phyloP scores from a whole-genome alignment of 176 grass and related monocot genomes.

The Neostapfia colusana region DNA sequence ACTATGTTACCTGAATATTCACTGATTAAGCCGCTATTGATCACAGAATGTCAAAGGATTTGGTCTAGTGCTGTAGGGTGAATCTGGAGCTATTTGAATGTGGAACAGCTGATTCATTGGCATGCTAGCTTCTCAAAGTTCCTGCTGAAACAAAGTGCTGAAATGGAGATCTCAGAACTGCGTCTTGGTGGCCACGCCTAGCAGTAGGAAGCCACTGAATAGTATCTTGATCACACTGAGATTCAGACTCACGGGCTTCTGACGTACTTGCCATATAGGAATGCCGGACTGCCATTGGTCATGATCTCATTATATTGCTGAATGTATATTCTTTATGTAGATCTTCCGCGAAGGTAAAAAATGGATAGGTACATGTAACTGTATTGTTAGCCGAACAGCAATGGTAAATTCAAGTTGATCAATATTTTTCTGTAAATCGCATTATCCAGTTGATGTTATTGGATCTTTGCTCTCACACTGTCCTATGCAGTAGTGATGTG shows the following conservation, averaged over 20 bases:
- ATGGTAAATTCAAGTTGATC: slow-evolving; percentile 9
- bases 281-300: neutral
- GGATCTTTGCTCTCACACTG: neutral
- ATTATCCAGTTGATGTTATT: neutral
- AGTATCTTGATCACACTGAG: slow-evolving; percentile 19
- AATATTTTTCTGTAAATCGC: slow-evolving; percentile 2
- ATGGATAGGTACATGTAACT: too few relatives aligned
- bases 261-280: neutral
- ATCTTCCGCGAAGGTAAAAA: too few relatives aligned
- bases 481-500: neutral
- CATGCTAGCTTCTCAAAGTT: neutral
- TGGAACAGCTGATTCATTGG: neutral
- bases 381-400: neutral
- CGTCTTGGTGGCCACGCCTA: neutral
- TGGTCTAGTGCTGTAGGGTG: neutral
- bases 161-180: slow-evolving; percentile 20
- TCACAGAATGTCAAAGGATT: slow-evolving; percentile 6
- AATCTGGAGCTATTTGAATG: neutral
- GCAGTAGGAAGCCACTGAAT: slow-evolving; percentile 20
- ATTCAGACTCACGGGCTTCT: neutral
- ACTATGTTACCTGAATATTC: neutral
- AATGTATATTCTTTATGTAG: slow-evolving; percentile 1
- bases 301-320: neutral
- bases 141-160: neutral
- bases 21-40: neutral